A percentile compares a stretch with the other conserved stretches of the same genome.
Evolutionary conservation across 345 rosid species (phyloP).

Genomic region (Gossypium ekmanianum): DNA sequence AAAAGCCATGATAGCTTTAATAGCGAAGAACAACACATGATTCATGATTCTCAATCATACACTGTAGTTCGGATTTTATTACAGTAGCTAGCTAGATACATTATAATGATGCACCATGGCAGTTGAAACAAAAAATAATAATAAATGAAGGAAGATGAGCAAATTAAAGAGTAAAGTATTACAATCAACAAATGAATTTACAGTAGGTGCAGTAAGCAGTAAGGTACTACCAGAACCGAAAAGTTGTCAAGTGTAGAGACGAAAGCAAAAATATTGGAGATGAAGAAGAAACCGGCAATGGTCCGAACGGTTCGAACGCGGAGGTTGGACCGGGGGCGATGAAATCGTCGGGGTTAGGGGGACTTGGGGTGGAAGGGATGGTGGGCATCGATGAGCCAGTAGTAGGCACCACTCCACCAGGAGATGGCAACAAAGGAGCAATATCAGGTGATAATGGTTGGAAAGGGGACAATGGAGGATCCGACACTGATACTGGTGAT

Average conservation of each 20-base stretch:
- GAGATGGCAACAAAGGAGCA: conserved; percentile 73
- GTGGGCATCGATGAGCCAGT: conserved; percentile 57
- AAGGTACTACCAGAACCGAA: conserved; percentile 5
- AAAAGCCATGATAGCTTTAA: background rate
- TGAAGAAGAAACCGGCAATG: conserved; percentile 43
- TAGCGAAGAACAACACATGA: background rate
- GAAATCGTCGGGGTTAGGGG: conserved; percentile 67
- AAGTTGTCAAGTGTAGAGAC: conserved; percentile 3
- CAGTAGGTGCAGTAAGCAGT: conserved; percentile 17
- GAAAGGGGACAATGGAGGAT: conserved; percentile 34
- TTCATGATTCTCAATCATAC: background rate
- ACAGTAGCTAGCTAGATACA: conserved; percentile 10
- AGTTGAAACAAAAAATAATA: background rate
- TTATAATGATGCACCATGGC: conserved; percentile 15
- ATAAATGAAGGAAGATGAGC: background rate
- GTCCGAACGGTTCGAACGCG: conserved; percentile 39
- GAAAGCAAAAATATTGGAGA: conserved; percentile 17
- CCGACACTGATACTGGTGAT: conserved; percentile 31
- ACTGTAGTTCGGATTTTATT: background rate
- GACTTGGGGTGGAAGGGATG: conserved; percentile 75
- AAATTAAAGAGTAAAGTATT: background rate
- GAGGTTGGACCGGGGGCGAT: conserved; percentile 39
- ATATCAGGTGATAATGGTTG: conserved; percentile 68
- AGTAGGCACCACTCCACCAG: conserved; percentile 46
- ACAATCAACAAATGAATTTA: background rate